phyloP scores from a whole-genome alignment of 805 yeast genomes.

The Kluyveromyces starmeri region DNA sequence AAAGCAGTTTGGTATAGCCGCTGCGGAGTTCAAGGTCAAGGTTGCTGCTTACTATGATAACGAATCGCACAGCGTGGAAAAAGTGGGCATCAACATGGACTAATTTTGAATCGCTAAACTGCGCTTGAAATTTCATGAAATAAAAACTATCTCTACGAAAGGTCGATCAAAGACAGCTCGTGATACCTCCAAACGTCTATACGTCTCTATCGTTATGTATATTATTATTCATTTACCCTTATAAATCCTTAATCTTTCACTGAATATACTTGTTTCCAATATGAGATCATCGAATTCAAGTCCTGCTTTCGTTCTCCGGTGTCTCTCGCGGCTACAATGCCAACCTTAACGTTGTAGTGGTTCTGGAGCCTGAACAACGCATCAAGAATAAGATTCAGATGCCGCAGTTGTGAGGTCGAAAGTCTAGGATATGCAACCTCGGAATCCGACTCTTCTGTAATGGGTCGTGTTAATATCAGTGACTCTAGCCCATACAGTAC shows the following conservation, averaged over 20 bases:
- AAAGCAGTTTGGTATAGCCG: conserved; percentile 94
- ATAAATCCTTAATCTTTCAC: not conserved
- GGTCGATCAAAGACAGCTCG: too few relatives aligned
- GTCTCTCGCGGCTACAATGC: conserved; percentile 2
- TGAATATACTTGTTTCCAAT: conserved; percentile 4
- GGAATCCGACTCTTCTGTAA: not conserved
- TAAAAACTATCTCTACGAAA: too few relatives aligned
- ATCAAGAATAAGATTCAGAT: conserved; percentile 4
- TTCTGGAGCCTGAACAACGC: conserved; percentile 3
- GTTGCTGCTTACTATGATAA: conserved; percentile 70
- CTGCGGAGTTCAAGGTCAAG: conserved; percentile 79
- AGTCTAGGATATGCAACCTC: not conserved
- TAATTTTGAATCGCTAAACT: too few relatives aligned
- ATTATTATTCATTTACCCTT: too few relatives aligned
- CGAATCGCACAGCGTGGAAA: conserved; percentile 34
- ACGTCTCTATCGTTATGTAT: too few relatives aligned
- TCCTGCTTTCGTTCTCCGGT: not conserved
- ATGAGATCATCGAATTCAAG: not conserved
- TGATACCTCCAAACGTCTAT: too few relatives aligned
- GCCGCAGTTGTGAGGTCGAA: not conserved
- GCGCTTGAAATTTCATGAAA: too few relatives aligned
- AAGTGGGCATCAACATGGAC: conserved; percentile 28
- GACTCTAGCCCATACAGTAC: conserved; percentile 25
- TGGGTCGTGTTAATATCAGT: conserved; percentile 7
- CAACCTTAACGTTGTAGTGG: conserved; percentile 3